Percentiles rank a stretch among this genome's conserved stretches.
Conservation (phyloP, 225 moss, liverwort and hornwort species). For the Marchantia polymorpha region DNA sequence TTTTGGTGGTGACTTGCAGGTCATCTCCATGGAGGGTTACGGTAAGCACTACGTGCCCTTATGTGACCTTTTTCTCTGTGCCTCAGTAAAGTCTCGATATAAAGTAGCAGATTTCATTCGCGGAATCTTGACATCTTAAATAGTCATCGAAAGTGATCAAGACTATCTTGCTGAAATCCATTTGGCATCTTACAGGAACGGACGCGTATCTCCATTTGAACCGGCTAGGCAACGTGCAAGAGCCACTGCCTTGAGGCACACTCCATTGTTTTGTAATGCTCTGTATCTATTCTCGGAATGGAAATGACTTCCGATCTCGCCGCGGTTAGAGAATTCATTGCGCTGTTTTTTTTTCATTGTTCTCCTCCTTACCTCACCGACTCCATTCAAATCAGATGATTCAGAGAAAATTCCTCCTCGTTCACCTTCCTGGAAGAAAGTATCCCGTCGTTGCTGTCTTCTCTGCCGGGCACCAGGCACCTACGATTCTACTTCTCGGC, state of each 20-base stretch:
- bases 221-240: constrained; percentile 94
- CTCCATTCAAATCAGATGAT: neutral
- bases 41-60: constrained; percentile 32
- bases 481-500: neutral
- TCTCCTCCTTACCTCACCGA: neutral
- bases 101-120: too few relatives aligned
- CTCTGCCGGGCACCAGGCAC: neutral
- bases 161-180: neutral
- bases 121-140: too few relatives aligned
- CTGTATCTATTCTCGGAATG: neutral
- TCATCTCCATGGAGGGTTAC: constrained; percentile 92
- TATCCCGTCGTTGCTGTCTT: neutral
- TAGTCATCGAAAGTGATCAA: too few relatives aligned
- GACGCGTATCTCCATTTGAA: constrained; percentile 95
- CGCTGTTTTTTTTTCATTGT: neutral
- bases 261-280: neutral
- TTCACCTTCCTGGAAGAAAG: neutral
- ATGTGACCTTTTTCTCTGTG: too few relatives aligned
- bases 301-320: neutral
- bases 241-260: constrained; percentile 64
- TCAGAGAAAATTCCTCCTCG: neutral
- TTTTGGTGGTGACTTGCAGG: constrained; percentile 86
- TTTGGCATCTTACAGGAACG: constrained; percentile 60
- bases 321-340: neutral
- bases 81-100: too few relatives aligned